Percentiles rank a stretch among this genome's conserved stretches.
phyloP scores from a whole-genome alignment of 1,284 basidiomycete genomes.

The Trichosporon sp. region DNA sequence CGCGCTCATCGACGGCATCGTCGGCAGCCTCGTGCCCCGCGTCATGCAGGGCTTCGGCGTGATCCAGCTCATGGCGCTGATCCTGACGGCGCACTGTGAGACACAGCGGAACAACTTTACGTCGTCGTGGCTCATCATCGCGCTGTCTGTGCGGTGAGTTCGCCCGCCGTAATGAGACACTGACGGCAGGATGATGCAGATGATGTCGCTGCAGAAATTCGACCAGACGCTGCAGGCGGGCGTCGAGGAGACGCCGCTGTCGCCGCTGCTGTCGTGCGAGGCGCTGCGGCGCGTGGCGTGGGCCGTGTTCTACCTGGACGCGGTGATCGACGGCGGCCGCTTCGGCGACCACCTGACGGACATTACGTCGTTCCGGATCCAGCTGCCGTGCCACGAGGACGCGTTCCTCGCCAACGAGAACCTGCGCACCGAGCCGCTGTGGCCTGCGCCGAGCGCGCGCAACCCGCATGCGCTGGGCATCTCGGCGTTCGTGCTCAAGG shows the following conservation, averaged over 20 bases:
- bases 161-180: neutral
- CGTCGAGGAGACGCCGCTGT: neutral
- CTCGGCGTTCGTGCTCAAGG: constrained; percentile 7
- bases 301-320: constrained; percentile 25
- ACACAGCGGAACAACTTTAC: constrained; percentile 12
- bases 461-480: constrained; percentile 6
- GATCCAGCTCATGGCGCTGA: constrained; percentile 19
- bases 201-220: constrained; percentile 21
- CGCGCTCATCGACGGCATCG: constrained; percentile 4
- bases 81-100: constrained; percentile 13
- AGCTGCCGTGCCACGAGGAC: constrained; percentile 20
- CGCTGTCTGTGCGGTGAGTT: constrained; percentile 12
- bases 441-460: neutral
- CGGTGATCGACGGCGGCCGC: constrained; percentile 23
- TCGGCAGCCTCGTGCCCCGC: neutral
- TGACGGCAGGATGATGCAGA: constrained; percentile 23
- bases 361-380: constrained; percentile 15
- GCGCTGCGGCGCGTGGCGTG: constrained; percentile 25
- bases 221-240: constrained; percentile 14
- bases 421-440: constrained; percentile 12
- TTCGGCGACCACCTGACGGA: constrained; percentile 16
- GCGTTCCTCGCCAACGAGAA: constrained; percentile 13
- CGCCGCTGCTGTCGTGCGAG: constrained; percentile 19
- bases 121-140: constrained; percentile 18
- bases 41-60: constrained; percentile 17